Conservation (phyloP, 768 basidiomycete species). For the Cystobasidium ongulense region DNA sequence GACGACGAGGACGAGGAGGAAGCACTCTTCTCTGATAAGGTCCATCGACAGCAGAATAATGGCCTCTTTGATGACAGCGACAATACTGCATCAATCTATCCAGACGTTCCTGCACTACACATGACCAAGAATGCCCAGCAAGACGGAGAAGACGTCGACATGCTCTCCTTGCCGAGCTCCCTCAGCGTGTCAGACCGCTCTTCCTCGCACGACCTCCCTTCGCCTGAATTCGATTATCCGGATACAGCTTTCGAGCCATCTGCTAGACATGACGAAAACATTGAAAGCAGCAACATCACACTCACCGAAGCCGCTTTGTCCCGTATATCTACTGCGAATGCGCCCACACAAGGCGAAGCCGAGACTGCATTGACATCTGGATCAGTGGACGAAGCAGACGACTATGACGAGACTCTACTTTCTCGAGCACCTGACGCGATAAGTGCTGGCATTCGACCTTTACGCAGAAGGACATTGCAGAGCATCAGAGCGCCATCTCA, state of each 20-base stretch:
- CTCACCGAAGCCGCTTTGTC: constrained; percentile 16
- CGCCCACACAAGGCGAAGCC: not conserved
- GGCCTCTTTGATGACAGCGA: not conserved
- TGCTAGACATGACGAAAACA: not conserved
- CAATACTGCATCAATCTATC: not conserved
- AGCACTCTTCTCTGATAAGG: not conserved
- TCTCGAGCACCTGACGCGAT: constrained; percentile 20
- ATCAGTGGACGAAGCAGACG: constrained; percentile 19
- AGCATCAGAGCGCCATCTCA: not conserved
- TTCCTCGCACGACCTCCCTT: not conserved
- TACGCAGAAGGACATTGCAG: not conserved
- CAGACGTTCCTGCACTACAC: not conserved
- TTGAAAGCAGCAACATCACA: not conserved
- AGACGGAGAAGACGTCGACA: constrained; percentile 6
- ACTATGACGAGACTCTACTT: constrained; percentile 13
- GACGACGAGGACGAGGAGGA: constrained; percentile 3
- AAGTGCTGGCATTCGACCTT: constrained; percentile 19
- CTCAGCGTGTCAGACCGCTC: constrained; percentile 20
- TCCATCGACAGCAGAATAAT: not conserved
- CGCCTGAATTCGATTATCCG: not conserved
- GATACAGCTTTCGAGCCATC: not conserved
- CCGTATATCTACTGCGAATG: not conserved
- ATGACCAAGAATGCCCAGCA: not conserved
- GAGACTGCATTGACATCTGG: constrained; percentile 13
- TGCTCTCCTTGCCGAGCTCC: constrained; percentile 27